phyloP scores from a whole-genome alignment of 179 eudicot species.

The Carnegiea gigantea region DNA sequence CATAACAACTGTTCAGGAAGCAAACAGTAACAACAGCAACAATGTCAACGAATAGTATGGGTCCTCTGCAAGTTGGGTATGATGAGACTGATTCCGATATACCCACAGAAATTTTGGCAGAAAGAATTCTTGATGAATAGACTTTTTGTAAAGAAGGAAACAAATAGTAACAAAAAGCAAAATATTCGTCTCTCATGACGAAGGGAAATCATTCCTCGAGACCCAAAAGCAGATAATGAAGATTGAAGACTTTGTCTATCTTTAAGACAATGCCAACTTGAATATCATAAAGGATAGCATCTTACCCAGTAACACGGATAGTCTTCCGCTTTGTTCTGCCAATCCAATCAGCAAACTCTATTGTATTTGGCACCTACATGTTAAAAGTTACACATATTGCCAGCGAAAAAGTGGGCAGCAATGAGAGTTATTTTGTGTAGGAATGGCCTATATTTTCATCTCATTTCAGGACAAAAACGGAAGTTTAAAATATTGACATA shows the following conservation, averaged over 20 bases:
- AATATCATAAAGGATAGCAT: constrained; percentile 21
- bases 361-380: constrained; percentile 84
- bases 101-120: too few relatives aligned
- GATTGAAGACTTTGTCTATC: background rate
- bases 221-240: background rate
- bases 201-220: background rate
- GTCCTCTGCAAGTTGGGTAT: too few relatives aligned
- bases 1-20: constrained; percentile 11
- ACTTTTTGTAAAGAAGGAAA: background rate
- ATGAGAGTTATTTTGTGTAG: background rate
- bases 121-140: too few relatives aligned
- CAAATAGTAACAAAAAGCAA: background rate
- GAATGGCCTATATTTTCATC: background rate
- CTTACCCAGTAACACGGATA: constrained; percentile 91
- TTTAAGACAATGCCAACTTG: constrained; percentile 10
- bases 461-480: background rate
- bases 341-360: constrained; percentile 99
- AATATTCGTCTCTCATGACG: background rate
- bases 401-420: background rate
- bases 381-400: constrained; percentile 18
- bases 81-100: too few relatives aligned
- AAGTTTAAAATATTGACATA: background rate
- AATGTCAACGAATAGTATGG: too few relatives aligned
- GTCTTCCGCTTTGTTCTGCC: constrained; percentile 95
- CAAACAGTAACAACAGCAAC: background rate